Evolutionary conservation across 1,284 basidiomycete genomes (phyloP).

Genomic region (Naganishia cerealis): DNA sequence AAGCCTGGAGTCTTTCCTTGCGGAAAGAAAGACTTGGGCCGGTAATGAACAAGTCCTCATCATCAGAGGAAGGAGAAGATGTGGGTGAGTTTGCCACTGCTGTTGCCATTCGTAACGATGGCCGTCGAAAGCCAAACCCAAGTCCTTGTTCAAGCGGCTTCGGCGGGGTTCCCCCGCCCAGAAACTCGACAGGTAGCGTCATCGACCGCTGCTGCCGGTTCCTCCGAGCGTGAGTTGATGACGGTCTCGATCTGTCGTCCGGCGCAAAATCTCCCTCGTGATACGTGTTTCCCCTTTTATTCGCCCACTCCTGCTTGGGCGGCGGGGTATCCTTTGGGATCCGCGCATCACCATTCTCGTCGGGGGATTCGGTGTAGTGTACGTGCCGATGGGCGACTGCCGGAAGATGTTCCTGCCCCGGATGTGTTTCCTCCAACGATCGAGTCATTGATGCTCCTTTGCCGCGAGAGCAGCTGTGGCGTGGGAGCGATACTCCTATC

Average conservation of each 20-base stretch:
- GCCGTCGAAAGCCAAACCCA: background rate
- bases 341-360: background rate
- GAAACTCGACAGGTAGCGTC: constrained; percentile 17
- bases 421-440: background rate
- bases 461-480: too few relatives aligned
- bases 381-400: constrained; percentile 9
- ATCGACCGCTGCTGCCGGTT: constrained; percentile 3
- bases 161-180: background rate
- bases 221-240: background rate
- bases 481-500: too few relatives aligned
- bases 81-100: background rate
- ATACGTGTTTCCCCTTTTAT: too few relatives aligned
- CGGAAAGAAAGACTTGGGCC: constrained; percentile 8
- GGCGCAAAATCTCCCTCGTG: too few relatives aligned
- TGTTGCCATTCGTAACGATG: background rate
- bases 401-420: too few relatives aligned
- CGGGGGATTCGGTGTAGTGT: background rate
- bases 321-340: too few relatives aligned
- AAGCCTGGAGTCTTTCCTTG: background rate
- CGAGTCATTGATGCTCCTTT: too few relatives aligned
- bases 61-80: constrained; percentile 6
- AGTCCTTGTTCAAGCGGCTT: background rate
- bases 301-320: too few relatives aligned
- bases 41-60: background rate
- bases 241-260: background rate